Percentiles rank a stretch among this genome's conserved stretches.
These are phyloP conservation scores for Alternaria consortialis DNA, from an alignment of 2,329 filamentous ascomycete species.

Conservation along the genomic window DNA sequence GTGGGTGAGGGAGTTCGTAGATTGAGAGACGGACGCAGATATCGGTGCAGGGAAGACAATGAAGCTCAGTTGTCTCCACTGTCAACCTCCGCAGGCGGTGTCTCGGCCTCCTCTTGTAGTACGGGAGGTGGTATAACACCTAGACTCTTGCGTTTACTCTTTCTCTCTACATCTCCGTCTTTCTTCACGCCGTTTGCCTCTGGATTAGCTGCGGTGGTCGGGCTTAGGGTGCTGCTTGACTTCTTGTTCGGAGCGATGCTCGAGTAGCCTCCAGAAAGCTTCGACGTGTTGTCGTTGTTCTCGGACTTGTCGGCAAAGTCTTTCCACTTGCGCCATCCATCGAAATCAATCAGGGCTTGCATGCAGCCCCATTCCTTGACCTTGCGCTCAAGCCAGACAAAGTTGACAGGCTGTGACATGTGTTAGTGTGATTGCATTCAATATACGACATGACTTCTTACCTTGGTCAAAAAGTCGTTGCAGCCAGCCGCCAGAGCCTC, in stretches of 20 bases:
- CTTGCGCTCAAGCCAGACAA: conserved; percentile 96
- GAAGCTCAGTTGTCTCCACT: conserved; percentile 19
- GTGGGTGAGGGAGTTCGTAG: not conserved
- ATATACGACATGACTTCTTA: conserved; percentile 53
- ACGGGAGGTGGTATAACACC: conserved; percentile 37
- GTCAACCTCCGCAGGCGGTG: conserved; percentile 32
- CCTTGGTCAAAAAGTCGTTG: conserved; percentile 98
- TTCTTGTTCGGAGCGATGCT: conserved; percentile 42
- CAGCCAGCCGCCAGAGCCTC: conserved; percentile 94
- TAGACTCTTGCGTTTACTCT: conserved; percentile 45
- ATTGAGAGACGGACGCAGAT: not conserved
- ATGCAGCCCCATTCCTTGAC: conserved; percentile 99
- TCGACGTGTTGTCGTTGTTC: conserved; percentile 45
- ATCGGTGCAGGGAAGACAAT: not conserved
- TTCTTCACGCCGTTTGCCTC: conserved; percentile 38
- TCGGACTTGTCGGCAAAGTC: conserved; percentile 66
- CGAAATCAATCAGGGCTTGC: conserved; percentile 98
- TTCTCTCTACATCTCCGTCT: conserved; percentile 42
- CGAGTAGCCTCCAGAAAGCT: conserved; percentile 44
- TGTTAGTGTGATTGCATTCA: conserved; percentile 28
- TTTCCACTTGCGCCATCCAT: conserved; percentile 98
- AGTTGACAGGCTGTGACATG: conserved; percentile 81
- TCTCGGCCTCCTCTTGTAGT: conserved; percentile 39
- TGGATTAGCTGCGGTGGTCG: conserved; percentile 23
- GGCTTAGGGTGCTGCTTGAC: conserved; percentile 22